Conservation (phyloP, 371 early-diverging fungal species). For the Rhizopus delemar region DNA sequence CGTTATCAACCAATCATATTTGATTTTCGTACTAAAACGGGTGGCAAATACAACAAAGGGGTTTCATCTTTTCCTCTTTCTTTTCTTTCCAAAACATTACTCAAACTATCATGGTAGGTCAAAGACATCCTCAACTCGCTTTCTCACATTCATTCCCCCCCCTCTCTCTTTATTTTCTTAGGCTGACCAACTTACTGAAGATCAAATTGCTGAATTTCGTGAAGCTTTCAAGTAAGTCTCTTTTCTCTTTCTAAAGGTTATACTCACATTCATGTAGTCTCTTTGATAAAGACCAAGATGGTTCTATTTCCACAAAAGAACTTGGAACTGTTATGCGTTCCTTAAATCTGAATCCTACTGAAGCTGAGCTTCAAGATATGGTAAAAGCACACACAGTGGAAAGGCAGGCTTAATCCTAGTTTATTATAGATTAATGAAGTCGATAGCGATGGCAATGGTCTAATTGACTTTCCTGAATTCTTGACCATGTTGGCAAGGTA, state of each 20-base stretch:
- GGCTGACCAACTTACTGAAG: conserved; percentile 91
- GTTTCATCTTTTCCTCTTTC: too few relatives aligned
- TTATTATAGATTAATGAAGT: conserved; percentile 75
- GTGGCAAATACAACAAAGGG: too few relatives aligned
- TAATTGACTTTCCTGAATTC: conserved; percentile 91
- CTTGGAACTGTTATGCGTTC: conserved; percentile 94
- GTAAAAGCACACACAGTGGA: conserved; percentile 17
- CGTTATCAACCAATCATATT: too few relatives aligned
- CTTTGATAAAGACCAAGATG: conserved; percentile 91
- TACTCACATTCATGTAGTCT: conserved; percentile 17
- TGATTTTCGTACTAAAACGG: too few relatives aligned
- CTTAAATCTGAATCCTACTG: conserved; percentile 83
- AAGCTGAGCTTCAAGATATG: conserved; percentile 82
- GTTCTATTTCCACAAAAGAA: conserved; percentile 82
- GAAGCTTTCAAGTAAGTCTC: conserved; percentile 40
- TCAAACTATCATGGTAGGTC: not conserved
- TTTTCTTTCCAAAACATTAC: too few relatives aligned
- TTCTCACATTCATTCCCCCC: not conserved
- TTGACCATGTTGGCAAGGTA: conserved; percentile 86
- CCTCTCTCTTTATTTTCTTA: conserved; percentile 19
- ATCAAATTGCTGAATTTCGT: conserved; percentile 84
- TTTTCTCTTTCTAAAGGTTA: not conserved
- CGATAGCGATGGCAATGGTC: conserved; percentile 91
- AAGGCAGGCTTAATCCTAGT: not conserved
- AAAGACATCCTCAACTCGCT: not conserved